Base-by-base conservation (phyloP, 192 early-diverging fungal genomes). In the Coemansia sp. region DNA sequence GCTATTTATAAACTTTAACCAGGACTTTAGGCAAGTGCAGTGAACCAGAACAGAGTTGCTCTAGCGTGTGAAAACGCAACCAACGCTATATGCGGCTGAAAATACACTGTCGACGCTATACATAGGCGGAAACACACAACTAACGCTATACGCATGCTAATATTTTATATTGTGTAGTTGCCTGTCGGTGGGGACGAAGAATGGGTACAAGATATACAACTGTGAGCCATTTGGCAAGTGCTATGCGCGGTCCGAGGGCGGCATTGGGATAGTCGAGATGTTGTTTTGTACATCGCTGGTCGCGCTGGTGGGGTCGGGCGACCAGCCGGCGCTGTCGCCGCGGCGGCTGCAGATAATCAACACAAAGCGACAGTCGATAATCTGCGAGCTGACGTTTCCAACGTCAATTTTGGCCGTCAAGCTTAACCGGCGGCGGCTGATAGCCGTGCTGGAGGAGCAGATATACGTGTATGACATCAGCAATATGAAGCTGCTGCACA, bases 401-500 rank as follows among this genome's bases (percentile, higher is more conserved):
- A 94, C 92, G 0, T 85, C 93, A 3, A 93, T 99, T 49, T 76
- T 99, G 48, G 88, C 93, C 0, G 94, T 99, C 14, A 97, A 97
- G 78, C 83, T 99, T 57, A 99, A 99, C 82, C 82, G 95, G 29
- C 90, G 91, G 59, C 85, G 94, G 33, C 81, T 99, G 8, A 87
- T 98, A 32, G 95, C 97, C 9, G 90, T 95, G 23, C 84, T 99
- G 29, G 97, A 99, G 63, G 92, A 95, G 73, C 91, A 91, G 60
- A 95, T 97, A 40, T 97, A 92, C 72, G 87, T 97, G 16, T 97
- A 97, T 80, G 95, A 98, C 63, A 97, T 97, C 52, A 87, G 88
- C 73, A 99, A 99, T 76, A 99, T 99, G 95, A 95, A 95, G 70
- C 85, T 97, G 8, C 81, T 97, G 35, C 91, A 96, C 62, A 95